Conservation (phyloP, 306 rosid species). For the Fagus crenata region DNA sequence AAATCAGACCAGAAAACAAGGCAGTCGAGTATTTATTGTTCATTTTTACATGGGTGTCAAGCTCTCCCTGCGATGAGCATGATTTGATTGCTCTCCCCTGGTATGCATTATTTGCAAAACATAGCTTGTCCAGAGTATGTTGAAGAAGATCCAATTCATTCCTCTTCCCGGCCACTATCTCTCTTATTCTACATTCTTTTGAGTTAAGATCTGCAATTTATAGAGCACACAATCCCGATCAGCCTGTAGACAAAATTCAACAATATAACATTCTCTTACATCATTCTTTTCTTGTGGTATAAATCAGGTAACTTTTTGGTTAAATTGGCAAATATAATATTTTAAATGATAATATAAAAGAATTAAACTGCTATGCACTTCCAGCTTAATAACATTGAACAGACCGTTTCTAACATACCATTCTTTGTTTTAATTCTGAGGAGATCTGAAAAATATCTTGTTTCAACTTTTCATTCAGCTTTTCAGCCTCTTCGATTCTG, state of each 20-base stretch:
- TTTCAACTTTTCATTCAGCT: background rate
- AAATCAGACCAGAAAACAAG: background rate
- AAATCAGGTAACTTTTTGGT: no score
- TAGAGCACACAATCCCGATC: background rate
- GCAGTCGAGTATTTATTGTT: no score
- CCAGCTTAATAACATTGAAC: no score
- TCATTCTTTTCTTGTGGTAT: no score
- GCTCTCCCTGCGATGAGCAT: background rate
- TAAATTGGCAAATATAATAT: no score
- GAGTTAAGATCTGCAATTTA: background rate
- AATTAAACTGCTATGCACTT: no score
- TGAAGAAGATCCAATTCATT: conserved; percentile 15
- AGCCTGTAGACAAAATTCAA: background rate
- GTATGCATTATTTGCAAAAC: conserved; percentile 27
- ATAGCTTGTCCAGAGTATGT: conserved; percentile 24
- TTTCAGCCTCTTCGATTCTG: conserved; percentile 19
- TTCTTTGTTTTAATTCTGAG: background rate
- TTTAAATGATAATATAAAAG: no score
- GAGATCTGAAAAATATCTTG: background rate
- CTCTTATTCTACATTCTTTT: background rate
- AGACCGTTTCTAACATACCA: background rate
- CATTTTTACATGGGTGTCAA: conserved; percentile 16
- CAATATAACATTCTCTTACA: background rate
- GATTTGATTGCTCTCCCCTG: conserved; percentile 1
- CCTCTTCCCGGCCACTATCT: background rate